Evolutionary conservation across 257 asterid species (phyloP).

Genomic region (Anisodus acutangulus): DNA sequence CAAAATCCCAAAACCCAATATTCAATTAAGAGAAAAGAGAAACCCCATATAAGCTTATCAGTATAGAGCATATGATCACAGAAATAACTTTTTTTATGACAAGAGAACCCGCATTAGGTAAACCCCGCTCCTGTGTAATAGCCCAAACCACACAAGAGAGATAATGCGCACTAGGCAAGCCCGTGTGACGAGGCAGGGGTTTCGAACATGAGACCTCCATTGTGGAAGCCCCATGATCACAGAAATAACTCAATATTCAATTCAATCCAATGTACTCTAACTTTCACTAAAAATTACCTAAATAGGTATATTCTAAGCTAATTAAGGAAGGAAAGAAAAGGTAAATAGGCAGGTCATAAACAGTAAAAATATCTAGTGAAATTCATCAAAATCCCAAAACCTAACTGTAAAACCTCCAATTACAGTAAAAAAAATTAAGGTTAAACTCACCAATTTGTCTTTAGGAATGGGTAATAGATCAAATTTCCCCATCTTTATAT

Average conservation of each 20-base stretch:
- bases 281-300: neutral
- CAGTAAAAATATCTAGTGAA: constrained; percentile 19
- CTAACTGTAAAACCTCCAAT: neutral
- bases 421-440: neutral
- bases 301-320: neutral
- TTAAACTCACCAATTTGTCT: constrained; percentile 73
- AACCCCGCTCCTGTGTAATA: no score
- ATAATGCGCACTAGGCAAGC: no score
- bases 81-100: neutral
- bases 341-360: constrained; percentile 15
- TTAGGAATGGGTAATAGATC: constrained; percentile 89
- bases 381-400: constrained; percentile 24
- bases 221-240: no score
- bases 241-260: neutral
- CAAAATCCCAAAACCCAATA: constrained; percentile 22
- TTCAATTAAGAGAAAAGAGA: neutral
- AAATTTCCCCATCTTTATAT: constrained; percentile 75
- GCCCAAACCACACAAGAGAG: no score
- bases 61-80: neutral
- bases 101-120: no score
- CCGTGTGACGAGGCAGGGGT: no score
- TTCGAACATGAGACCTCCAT: no score
- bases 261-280: neutral
- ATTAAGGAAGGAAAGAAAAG: neutral
- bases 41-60: neutral